phyloP scores from a whole-genome alignment of 441 rosid species.

The Bruguiera hainesii region DNA sequence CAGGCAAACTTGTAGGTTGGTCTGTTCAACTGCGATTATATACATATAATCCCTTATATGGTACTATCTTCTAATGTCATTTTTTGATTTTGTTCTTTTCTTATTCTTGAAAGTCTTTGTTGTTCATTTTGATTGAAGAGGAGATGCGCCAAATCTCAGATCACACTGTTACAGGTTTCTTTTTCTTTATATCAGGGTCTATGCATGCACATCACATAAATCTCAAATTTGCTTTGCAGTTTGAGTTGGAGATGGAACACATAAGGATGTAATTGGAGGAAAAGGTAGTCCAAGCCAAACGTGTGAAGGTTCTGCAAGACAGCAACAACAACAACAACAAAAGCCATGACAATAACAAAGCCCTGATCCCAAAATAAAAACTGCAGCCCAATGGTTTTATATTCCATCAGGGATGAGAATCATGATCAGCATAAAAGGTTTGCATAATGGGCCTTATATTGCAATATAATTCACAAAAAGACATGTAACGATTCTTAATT shows the following conservation, averaged over 20 bases:
- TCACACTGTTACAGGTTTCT: slow-evolving; percentile 77
- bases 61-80: background rate
- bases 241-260: slow-evolving; percentile 91
- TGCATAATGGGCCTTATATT: slow-evolving; percentile 5
- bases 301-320: slow-evolving; percentile 79
- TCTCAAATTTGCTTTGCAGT: slow-evolving; percentile 41
- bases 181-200: slow-evolving; percentile 14
- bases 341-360: no score
- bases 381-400: slow-evolving; percentile 85
- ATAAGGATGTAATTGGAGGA: slow-evolving; percentile 90
- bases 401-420: slow-evolving; percentile 70
- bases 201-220: slow-evolving; percentile 13
- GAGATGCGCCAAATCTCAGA: slow-evolving; percentile 84
- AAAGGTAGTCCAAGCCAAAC: slow-evolving; percentile 89
- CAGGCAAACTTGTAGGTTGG: slow-evolving; percentile 82
- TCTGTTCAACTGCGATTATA: background rate
- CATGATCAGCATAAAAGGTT: slow-evolving; percentile 70
- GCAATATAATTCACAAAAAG: background rate
- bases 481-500: background rate
- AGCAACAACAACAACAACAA: no score
- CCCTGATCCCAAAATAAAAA: slow-evolving; percentile 18
- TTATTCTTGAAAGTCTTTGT: background rate
- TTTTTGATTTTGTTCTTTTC: slow-evolving; percentile 8
- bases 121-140: slow-evolving; percentile 38
- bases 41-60: background rate